Evolutionary conservation across 331 rosid species (phyloP).

Genomic region (Arachis monticola): DNA sequence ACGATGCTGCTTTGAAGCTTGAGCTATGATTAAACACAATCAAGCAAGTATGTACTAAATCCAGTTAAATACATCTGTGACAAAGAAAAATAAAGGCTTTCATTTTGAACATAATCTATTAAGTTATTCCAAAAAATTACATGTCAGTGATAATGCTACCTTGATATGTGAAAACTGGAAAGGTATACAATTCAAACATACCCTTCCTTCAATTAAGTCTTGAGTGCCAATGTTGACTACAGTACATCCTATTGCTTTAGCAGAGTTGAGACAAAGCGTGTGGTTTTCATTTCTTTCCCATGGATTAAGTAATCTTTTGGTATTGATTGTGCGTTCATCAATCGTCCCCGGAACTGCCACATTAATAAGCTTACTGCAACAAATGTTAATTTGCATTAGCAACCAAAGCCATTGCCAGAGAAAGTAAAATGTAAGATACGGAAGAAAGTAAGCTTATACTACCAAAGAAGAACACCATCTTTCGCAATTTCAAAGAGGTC

Average conservation of each 20-base stretch:
- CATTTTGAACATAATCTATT: not conserved
- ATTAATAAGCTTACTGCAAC: slow-evolving; percentile 92
- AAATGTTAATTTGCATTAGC: not conserved
- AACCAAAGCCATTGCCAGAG: slow-evolving; percentile 15
- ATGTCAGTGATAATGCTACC: slow-evolving; percentile 6
- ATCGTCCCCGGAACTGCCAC: slow-evolving; percentile 98
- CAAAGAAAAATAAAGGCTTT: slow-evolving; percentile 25
- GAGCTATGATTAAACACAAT: not conserved
- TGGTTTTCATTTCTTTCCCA: slow-evolving; percentile 99
- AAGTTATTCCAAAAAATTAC: not conserved
- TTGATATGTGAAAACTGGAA: slow-evolving; percentile 18
- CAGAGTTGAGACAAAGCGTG: slow-evolving; percentile 98
- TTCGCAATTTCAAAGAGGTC: slow-evolving; percentile 93
- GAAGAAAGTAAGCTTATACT: slow-evolving; percentile 19
- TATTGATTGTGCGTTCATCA: slow-evolving; percentile 91
- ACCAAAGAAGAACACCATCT: slow-evolving; percentile 99
- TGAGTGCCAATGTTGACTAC: slow-evolving; percentile 97
- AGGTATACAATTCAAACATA: slow-evolving; percentile 43
- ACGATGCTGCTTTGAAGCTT: not conserved
- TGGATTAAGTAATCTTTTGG: slow-evolving; percentile 86
- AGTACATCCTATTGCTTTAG: slow-evolving; percentile 98
- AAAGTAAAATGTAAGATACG: not conserved
- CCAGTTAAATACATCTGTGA: not conserved
- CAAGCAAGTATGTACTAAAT: not conserved
- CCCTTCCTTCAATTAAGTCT: slow-evolving; percentile 99